These are phyloP conservation scores for Syzygium jambos DNA, from an alignment of 345 rosid species.

Conservation along the genomic window DNA sequence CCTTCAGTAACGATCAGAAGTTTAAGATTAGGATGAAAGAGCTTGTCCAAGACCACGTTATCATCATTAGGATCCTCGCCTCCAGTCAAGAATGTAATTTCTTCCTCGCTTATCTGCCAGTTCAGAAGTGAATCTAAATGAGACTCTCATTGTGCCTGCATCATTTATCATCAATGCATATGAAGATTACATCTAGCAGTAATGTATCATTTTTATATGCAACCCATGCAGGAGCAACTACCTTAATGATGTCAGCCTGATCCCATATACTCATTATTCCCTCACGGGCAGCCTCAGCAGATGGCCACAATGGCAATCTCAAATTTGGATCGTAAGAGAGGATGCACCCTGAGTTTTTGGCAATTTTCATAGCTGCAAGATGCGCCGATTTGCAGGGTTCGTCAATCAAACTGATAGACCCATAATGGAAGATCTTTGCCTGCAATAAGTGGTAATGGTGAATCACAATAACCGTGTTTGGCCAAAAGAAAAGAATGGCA, in stretches of 20 bases:
- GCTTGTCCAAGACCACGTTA: constrained; percentile 52
- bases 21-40: constrained; percentile 70
- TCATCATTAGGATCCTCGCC: constrained; percentile 61
- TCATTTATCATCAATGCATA: neutral
- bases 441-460: constrained; percentile 13
- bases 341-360: constrained; percentile 64
- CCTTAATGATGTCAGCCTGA: constrained; percentile 91
- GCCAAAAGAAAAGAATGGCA: neutral
- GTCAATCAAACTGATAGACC: constrained; percentile 89
- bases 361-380: constrained; percentile 84
- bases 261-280: constrained; percentile 90
- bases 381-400: constrained; percentile 95
- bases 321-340: constrained; percentile 95
- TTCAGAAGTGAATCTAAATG: neutral
- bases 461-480: neutral
- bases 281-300: constrained; percentile 71
- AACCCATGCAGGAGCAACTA: constrained; percentile 3
- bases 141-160: neutral
- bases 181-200: neutral
- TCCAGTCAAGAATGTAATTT: constrained; percentile 68
- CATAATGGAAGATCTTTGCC: constrained; percentile 92
- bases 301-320: constrained; percentile 90
- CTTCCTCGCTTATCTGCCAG: constrained; percentile 87
- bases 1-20: constrained; percentile 95
- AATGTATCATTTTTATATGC: neutral